phyloP scores from a whole-genome alignment of 768 basidiomycete genomes.

The Lactifluus hygrophoroides region DNA sequence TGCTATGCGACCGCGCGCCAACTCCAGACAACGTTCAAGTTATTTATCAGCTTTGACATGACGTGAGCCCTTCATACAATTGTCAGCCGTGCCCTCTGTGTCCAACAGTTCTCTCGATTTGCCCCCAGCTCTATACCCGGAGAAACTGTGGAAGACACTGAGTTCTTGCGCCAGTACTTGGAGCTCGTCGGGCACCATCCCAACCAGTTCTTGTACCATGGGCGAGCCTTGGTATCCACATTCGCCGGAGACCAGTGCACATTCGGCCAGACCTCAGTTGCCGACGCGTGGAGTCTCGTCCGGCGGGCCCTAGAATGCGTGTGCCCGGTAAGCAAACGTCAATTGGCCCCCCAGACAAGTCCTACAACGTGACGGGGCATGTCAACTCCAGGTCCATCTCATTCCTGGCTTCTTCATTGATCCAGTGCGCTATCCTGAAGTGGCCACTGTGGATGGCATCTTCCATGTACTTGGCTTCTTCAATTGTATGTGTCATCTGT shows the following conservation, averaged over 20 bases:
- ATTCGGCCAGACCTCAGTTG: constrained; percentile 25
- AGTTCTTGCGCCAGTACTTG: constrained; percentile 25
- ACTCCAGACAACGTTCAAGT: constrained; percentile 28
- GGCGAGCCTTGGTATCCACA: constrained; percentile 29
- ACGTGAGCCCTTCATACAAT: constrained; percentile 18
- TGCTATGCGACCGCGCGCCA: constrained; percentile 46
- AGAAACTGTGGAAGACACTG: constrained; percentile 14
- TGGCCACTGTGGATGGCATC: constrained; percentile 34
- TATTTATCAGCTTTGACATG: constrained; percentile 35
- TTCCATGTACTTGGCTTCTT: constrained; percentile 24
- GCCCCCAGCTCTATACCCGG: constrained; percentile 27
- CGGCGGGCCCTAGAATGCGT: constrained; percentile 25
- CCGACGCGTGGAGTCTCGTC: constrained; percentile 26
- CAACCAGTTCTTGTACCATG: constrained; percentile 27
- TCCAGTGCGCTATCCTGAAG: constrained; percentile 28
- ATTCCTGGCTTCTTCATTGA: constrained; percentile 28
- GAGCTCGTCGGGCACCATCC: constrained; percentile 25
- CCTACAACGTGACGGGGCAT: neutral
- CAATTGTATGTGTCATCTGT: neutral
- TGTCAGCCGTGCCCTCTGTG: neutral
- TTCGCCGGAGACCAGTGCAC: constrained; percentile 32
- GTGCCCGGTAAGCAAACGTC: constrained; percentile 23
- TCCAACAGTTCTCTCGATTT: neutral
- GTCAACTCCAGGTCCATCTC: constrained; percentile 24
- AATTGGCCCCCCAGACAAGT: neutral